phyloP scores from a whole-genome alignment of 805 yeast genomes.

The Starmerella asiatica region DNA sequence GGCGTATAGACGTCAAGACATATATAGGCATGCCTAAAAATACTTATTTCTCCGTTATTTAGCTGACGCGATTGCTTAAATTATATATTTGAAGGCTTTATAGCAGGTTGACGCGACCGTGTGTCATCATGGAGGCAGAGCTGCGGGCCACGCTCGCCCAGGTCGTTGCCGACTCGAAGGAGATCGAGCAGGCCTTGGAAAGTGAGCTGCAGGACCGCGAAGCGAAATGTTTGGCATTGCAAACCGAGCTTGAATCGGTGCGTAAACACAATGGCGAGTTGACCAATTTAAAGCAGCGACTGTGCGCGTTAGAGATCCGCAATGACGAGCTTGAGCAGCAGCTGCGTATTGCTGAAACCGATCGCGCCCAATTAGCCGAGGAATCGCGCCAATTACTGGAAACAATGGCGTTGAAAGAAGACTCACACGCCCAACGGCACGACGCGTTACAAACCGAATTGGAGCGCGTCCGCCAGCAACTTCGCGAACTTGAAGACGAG shows the following conservation, averaged over 20 bases:
- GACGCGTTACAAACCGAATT: neutral
- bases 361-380: neutral
- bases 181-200: conserved; percentile 35
- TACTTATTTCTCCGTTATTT: no score
- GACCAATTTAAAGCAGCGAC: conserved; percentile 17
- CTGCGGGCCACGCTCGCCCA: conserved; percentile 34
- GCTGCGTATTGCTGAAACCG: conserved; percentile 24
- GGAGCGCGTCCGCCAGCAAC: neutral
- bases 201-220: conserved; percentile 31
- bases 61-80: no score
- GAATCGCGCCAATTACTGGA: neutral
- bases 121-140: conserved; percentile 22
- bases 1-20: no score
- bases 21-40: no score
- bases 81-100: no score
- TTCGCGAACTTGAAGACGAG: neutral
- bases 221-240: conserved; percentile 20
- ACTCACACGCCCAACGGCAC: neutral
- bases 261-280: neutral
- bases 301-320: conserved; percentile 33
- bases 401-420: neutral
- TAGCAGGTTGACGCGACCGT: no score
- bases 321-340: conserved; percentile 35
- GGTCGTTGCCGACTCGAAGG: conserved; percentile 33
- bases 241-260: conserved; percentile 16